Evolutionary conservation across 192 early-diverging fungal genomes (phyloP).

Genomic region (Dispira parvispora): DNA sequence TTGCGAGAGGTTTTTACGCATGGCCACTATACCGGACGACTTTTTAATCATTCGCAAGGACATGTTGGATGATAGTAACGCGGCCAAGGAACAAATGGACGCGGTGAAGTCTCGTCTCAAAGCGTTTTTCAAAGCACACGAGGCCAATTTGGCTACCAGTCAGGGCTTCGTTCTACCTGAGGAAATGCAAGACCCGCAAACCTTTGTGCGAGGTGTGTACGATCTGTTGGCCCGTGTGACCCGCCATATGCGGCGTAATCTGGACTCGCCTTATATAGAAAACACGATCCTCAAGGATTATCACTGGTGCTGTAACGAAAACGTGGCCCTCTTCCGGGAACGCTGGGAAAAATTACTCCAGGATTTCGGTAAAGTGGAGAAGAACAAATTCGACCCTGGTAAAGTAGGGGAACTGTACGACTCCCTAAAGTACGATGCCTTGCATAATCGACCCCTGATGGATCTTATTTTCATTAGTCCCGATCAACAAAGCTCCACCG

Average conservation of each 20-base stretch:
- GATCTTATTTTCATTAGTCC: constrained; percentile 44
- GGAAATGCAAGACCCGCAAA: constrained; percentile 20
- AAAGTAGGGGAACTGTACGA: constrained; percentile 90
- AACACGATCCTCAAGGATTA: constrained; percentile 1
- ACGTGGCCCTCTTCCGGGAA: constrained; percentile 69
- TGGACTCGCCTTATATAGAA: constrained; percentile 37
- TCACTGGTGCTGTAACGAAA: constrained; percentile 85
- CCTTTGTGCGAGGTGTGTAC: constrained; percentile 51
- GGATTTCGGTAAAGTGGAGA: constrained; percentile 53
- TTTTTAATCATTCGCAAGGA: constrained; percentile 63
- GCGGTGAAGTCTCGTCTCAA: constrained; percentile 62
- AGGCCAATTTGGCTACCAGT: not conserved
- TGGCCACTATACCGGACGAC: constrained; percentile 31
- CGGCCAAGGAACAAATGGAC: constrained; percentile 90
- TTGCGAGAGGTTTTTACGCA: constrained; percentile 24
- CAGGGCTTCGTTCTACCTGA: constrained; percentile 14
- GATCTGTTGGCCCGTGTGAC: constrained; percentile 45
- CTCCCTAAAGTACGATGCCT: constrained; percentile 90
- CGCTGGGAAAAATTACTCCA: constrained; percentile 92
- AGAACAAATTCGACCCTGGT: constrained; percentile 52
- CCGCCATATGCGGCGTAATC: constrained; percentile 64
- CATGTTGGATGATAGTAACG: constrained; percentile 88
- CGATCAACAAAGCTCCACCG: not conserved
- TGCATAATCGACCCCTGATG: constrained; percentile 82
- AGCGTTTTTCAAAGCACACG: constrained; percentile 34